Base-by-base conservation (phyloP, 1,284 basidiomycete species). In the Rhodotorula sp. region DNA sequence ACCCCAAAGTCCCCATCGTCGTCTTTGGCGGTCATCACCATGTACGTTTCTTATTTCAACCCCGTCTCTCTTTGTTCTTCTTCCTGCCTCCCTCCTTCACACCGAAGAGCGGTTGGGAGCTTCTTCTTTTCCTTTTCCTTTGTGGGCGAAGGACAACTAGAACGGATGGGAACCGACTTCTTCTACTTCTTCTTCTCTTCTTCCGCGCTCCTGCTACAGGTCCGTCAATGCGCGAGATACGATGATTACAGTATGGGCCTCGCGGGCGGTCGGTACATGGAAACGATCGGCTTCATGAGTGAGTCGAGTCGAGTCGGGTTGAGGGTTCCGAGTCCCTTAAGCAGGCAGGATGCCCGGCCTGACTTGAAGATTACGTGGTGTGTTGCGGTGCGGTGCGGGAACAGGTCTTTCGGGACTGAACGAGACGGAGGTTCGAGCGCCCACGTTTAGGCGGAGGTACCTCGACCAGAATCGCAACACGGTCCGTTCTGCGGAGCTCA, bases 221-320 rank as follows among this genome's bases (percentile, higher is more conserved):
- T 80, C 39, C 69, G 79, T 14, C 78, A 78, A 43, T 80, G 80
- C 62, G 69, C 70, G 20, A 76, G 79, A 63, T 75, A 79, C 18
- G 79, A 80, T 68, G 61, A 61, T 34, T 69, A 69, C 48, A 78
- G 76, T 1, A 77, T 80, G 74, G 77, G 78, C 16, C 64, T 80
- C 29, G 79, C 80, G 5, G 72, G 76, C 20, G 80, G 80, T 23
- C 71, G 80, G 43, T 80, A 80, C 57, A 78, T 80, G 72, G 80
- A 80, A 70, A 80, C 80, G 16, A 62, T 80, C 39, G 80, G 80
- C 14, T 80, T 69, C 64, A 74, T 77, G 59, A 77, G 76, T 75
- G 23, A 39, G 48, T 56, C 60, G 3, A n/a, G 29, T 10, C 18
- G 34, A 34, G 34, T 34, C 8, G 34, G 34, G n/a, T n/a, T n/a